Conservation (phyloP, 257 asterid species). For the Anisodus acutangulus region DNA sequence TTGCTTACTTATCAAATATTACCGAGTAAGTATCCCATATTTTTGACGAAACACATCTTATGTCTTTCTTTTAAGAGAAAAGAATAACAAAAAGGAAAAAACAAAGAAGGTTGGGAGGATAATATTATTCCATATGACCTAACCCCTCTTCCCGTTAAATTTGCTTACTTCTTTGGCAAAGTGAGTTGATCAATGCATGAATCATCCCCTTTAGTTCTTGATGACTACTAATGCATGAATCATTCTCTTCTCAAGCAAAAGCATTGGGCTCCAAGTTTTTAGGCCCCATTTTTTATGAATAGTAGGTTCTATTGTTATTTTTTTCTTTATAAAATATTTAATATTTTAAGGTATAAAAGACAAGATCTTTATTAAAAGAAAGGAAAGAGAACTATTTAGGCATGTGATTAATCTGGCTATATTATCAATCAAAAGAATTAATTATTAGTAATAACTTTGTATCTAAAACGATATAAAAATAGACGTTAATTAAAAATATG, state of each 20-base stretch:
- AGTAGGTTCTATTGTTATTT: not conserved
- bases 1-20: not conserved
- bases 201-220: constrained; percentile 19
- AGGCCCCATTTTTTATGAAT: not conserved
- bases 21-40: no score
- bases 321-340: not conserved
- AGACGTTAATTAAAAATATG: not conserved
- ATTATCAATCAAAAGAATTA: not conserved
- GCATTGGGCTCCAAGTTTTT: not conserved
- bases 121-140: not conserved
- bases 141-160: constrained; percentile 10
- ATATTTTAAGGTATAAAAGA: not conserved
- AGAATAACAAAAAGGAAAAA: not conserved
- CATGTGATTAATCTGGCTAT: not conserved
- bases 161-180: not conserved
- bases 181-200: constrained; percentile 9
- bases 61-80: not conserved
- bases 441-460: no score
- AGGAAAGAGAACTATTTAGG: not conserved
- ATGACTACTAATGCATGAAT: constrained; percentile 9
- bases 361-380: not conserved
- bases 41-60: not conserved
- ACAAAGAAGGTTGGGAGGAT: not conserved
- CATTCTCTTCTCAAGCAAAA: not conserved
- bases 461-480: not conserved